Conservation (phyloP, 352 stramenopile genomes). For the Globisporangium splendens region DNA sequence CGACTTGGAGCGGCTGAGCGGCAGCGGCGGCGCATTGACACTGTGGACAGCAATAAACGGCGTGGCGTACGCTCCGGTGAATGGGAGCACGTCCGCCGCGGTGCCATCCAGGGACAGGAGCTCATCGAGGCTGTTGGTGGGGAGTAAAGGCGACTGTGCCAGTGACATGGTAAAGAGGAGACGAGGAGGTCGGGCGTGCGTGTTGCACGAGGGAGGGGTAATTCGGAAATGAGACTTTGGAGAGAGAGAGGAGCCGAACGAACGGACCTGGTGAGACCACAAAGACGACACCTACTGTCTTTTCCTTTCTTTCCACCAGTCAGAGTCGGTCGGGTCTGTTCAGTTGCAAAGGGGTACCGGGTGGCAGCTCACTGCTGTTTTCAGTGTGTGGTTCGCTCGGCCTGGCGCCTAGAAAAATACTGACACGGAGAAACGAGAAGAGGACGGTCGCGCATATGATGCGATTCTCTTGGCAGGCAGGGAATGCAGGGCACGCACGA, state of each 20-base stretch:
- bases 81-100: slow-evolving; percentile 1
- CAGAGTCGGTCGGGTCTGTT: slow-evolving; percentile 1
- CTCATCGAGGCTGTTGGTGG: neutral
- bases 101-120: slow-evolving; percentile 4
- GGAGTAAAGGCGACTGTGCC: slow-evolving; percentile 14
- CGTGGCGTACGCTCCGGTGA: slow-evolving; percentile 1
- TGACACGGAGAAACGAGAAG: too few relatives aligned
- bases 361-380: too few relatives aligned
- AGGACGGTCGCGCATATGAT: too few relatives aligned
- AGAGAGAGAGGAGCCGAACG: neutral
- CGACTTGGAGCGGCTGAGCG: slow-evolving; percentile 1
- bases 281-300: too few relatives aligned
- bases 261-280: neutral
- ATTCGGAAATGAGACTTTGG: slow-evolving; percentile 9
- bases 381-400: too few relatives aligned
- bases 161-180: slow-evolving; percentile 10
- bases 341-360: neutral
- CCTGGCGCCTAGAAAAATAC: too few relatives aligned
- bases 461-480: too few relatives aligned
- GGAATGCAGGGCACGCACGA: too few relatives aligned
- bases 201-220: slow-evolving; percentile 2
- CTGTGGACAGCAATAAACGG: slow-evolving; percentile 3
- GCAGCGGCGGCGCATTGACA: neutral
- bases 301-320: too few relatives aligned
- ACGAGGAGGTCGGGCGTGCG: neutral